Evolutionary conservation across 495 filamentous ascomycete genomes (phyloP), one percentile per base, ranked within the genome.

Genomic region (Tuber indicum): DNA sequence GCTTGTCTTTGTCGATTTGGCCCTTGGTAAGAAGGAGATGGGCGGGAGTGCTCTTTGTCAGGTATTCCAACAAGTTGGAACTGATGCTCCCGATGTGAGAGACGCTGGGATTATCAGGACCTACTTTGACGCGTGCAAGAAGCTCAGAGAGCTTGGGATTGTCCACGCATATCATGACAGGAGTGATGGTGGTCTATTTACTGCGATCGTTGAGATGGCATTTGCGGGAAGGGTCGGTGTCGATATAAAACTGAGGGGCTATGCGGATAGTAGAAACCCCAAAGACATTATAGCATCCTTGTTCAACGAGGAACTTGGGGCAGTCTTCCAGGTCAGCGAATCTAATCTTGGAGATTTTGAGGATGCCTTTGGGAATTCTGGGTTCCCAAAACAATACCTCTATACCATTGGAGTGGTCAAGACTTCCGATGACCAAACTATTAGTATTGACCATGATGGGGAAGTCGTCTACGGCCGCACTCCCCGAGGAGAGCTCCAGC

Each of bases 281-380:
- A 84, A 86, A 19, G 89, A 92, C 81, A 83, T 96, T 71, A 85
- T 96, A 5, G 89, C 92, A 74, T 88, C 91, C 1, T 88, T 99
- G 9, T 98, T 99, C 88, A 97, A 93, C 82, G 96, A 98, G 84
- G 96, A 98, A 84, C 89, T 99, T n/a, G 95, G 95, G 75, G 96
- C 94, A 26, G 92, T 99, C 46, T 98, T 98, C 89, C 95, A 99
- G 83, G 91, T 98, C 49, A 91, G 92, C 70, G 92, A 91, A 84
- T 88, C 89, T 36, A 90, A 98, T 78, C 92, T 97, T 82, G 91
- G 87, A 58, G 88, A 92, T 69, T 98, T 99, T 88, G 91, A 91
- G 75, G 88, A 91, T 71, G 95, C 93, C 86, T 98, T 99, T 84
- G 70, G 72, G 9, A 93, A 94, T 72, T 96, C 93, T 83, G 95